These are phyloP conservation scores for Breynia disticha DNA, from an alignment of 441 rosid genomes.

Conservation along the genomic window DNA sequence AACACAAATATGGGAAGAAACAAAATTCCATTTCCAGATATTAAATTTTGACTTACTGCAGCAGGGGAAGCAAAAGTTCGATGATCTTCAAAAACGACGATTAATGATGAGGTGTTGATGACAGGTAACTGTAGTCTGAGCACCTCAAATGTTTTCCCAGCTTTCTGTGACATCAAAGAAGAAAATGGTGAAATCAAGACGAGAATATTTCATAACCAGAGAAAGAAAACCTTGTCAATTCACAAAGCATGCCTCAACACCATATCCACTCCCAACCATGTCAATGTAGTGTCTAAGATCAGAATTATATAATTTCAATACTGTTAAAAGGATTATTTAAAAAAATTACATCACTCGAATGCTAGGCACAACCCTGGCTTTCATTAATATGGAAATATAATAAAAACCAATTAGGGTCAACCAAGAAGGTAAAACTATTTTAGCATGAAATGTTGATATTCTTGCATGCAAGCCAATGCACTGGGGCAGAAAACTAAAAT, in stretches of 20 bases:
- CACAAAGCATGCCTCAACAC: background rate
- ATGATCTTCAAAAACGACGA: slow-evolving; percentile 83
- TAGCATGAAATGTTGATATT: background rate
- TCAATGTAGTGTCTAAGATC: background rate
- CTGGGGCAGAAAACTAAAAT: background rate
- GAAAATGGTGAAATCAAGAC: slow-evolving; percentile 7
- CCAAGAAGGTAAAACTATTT: background rate
- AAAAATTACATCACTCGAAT: background rate
- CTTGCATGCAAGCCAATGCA: background rate
- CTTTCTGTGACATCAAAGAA: slow-evolving; percentile 48
- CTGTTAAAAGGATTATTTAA: no score
- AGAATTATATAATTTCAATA: background rate
- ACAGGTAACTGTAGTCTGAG: slow-evolving; percentile 72
- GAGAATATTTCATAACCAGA: slow-evolving; percentile 3
- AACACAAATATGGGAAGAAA: slow-evolving; percentile 6
- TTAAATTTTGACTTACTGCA: slow-evolving; percentile 55
- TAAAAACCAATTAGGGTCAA: background rate
- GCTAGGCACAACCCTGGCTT: background rate
- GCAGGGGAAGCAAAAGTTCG: slow-evolving; percentile 84
- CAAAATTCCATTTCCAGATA: slow-evolving; percentile 8
- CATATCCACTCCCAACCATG: background rate
- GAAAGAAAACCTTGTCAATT: background rate
- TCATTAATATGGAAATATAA: background rate
- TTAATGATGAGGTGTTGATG: slow-evolving; percentile 67
- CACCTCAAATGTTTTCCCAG: slow-evolving; percentile 76